phyloP scores from a whole-genome alignment of 1,284 basidiomycete genomes.

The Hemileia vastatrix region DNA sequence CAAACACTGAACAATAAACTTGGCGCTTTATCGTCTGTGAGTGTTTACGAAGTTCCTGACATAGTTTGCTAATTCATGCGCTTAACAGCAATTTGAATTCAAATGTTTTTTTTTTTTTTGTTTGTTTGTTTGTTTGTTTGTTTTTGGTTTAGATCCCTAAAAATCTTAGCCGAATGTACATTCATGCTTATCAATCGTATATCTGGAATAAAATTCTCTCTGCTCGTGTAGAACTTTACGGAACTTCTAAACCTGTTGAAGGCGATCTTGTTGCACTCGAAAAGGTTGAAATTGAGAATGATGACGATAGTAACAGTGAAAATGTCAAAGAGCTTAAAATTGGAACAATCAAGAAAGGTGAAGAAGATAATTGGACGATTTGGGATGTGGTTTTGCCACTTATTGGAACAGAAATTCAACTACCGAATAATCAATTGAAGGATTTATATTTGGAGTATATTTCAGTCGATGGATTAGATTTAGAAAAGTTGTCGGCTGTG shows the following conservation, averaged over 20 bases:
- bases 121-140: slow-evolving; percentile 5
- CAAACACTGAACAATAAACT: slow-evolving; percentile 7
- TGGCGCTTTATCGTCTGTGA: slow-evolving; percentile 50
- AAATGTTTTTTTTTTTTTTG: background rate
- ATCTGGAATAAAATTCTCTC: slow-evolving; percentile 96
- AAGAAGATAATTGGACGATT: slow-evolving; percentile 68
- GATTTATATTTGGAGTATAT: slow-evolving; percentile 74
- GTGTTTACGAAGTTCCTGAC: slow-evolving; percentile 34
- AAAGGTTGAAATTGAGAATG: slow-evolving; percentile 24
- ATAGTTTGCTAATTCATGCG: background rate
- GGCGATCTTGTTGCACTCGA: slow-evolving; percentile 68
- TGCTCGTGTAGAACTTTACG: slow-evolving; percentile 71
- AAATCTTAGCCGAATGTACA: slow-evolving; percentile 90
- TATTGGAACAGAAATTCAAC: slow-evolving; percentile 82
- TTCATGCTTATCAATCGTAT: slow-evolving; percentile 97
- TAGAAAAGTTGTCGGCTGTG: slow-evolving; percentile 82
- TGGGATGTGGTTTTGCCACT: slow-evolving; percentile 93
- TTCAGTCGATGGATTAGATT: slow-evolving; percentile 72
- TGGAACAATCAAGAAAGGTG: slow-evolving; percentile 56
- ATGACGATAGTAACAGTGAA: slow-evolving; percentile 36
- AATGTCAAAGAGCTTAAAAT: slow-evolving; percentile 50
- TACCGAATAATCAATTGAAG: slow-evolving; percentile 59
- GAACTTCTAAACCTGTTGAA: slow-evolving; percentile 62
- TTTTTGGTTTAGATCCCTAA: slow-evolving; percentile 81
- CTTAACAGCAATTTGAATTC: background rate